These are phyloP conservation scores for Neofusicoccum ribis DNA, from an alignment of 2,329 filamentous ascomycete species.

Conservation along the genomic window DNA sequence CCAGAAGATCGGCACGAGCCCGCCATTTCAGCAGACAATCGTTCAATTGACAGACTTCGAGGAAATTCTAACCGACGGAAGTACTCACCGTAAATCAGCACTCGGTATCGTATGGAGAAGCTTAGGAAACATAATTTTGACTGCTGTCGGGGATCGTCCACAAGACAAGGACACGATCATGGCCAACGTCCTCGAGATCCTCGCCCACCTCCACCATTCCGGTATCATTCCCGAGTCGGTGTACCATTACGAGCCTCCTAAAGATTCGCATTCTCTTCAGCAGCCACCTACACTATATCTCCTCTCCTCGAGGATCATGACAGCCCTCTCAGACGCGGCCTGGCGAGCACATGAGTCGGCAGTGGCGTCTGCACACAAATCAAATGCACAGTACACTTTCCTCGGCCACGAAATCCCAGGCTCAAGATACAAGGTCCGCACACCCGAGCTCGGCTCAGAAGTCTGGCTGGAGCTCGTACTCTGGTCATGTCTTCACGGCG, in stretches of 20 bases:
- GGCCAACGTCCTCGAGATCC: slow-evolving; percentile 48
- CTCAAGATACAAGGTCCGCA: slow-evolving; percentile 42
- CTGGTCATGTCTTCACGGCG: slow-evolving; percentile 52
- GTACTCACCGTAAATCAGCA: slow-evolving; percentile 21
- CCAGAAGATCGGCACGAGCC: slow-evolving; percentile 22
- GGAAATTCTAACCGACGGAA: neutral
- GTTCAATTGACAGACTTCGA: neutral
- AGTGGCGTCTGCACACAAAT: slow-evolving; percentile 29
- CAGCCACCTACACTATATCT: slow-evolving; percentile 51
- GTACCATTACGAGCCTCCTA: slow-evolving; percentile 40
- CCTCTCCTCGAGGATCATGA: slow-evolving; percentile 50
- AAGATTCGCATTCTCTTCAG: slow-evolving; percentile 40
- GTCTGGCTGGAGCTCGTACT: slow-evolving; percentile 55
- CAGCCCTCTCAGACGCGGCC: slow-evolving; percentile 51
- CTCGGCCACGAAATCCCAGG: slow-evolving; percentile 47
- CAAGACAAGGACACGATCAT: slow-evolving; percentile 34
- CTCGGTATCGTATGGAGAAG: slow-evolving; percentile 50
- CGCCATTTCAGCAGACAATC: neutral
- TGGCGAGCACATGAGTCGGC: slow-evolving; percentile 49
- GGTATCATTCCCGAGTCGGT: slow-evolving; percentile 49
- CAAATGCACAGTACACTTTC: slow-evolving; percentile 39
- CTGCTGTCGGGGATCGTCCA: slow-evolving; percentile 29
- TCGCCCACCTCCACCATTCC: slow-evolving; percentile 49
- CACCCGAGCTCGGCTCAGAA: slow-evolving; percentile 45
- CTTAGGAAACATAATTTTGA: slow-evolving; percentile 48